Base-by-base conservation (phyloP, 495 filamentous ascomycete genomes). In the Podospora australis region DNA sequence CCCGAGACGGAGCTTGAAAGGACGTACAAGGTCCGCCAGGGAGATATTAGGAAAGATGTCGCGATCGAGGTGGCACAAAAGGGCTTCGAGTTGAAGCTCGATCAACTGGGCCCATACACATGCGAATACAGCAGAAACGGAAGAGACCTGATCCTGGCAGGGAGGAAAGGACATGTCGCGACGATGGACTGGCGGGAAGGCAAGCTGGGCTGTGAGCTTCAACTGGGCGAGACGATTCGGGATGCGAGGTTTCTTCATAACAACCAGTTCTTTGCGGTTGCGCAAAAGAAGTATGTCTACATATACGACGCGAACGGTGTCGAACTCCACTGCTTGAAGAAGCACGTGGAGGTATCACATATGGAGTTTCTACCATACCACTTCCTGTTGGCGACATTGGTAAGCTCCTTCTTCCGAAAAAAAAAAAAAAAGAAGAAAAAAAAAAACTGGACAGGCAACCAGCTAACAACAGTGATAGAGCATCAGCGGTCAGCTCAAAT, bases 361-460 rank as follows among this genome's bases (percentile, higher is more conserved):
- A 86, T 98, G 72, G 89, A 97, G 66, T 98, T 96, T 64, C 71
- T 98, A 21, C 91, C 90, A 2, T 97, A 96, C 62, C 92, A 97
- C 64, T 98, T 95, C 57, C 80, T 98, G 17, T 75, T 98, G 36
- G 88, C 86, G 9, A 95, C 89, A 22, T 72, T 92, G 59, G 84
- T 87, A 65, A 73, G 79, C 73, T 17, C 32, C 34, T n/a, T n/a
- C n/a, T n/a, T n/a, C n/a, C n/a, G n/a, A n/a, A n/a, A n/a, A n/a
- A n/a, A n/a, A n/a, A n/a, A n/a, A n/a, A n/a, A n/a, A n/a, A n/a
- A n/a, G n/a, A n/a, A n/a, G n/a, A n/a, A n/a, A n/a, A n/a, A n/a
- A n/a, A n/a, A n/a, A n/a, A n/a, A n/a, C n/a, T n/a, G n/a, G n/a
- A n/a, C n/a, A n/a, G n/a, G n/a, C n/a, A n/a, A n/a, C n/a, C n/a